Evolutionary conservation across 2,329 filamentous ascomycete species (phyloP), one percentile per base, ranked within the genome.

Genomic region (Colletotrichum tropicale): DNA sequence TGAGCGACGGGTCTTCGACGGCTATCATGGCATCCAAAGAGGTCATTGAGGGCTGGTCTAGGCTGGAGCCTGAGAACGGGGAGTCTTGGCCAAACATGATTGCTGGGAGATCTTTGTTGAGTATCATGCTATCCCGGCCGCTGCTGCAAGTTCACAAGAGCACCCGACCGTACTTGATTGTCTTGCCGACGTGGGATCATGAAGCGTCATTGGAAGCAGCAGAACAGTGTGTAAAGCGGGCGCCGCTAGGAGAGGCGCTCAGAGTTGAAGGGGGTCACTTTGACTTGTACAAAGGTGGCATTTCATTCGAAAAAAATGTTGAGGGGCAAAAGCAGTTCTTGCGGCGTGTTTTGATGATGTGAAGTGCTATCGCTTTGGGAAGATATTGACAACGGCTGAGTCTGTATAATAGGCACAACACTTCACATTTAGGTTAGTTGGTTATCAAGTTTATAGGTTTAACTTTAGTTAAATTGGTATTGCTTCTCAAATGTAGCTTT

Each of bases 121-220:
- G 60, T 28, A 71, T 74, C 21, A 21, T 74, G 38, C 6, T 52
- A 3, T 71, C 67, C 16, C 60, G 71, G 8, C 71, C 71, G 60
- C 18, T 74, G 61, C 8, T 61, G 15, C 67, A 71, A 12, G 36
- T 74, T 7, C 52, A 66, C 28, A 74, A 74, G 52, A 74, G 71
- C 6, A 38, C 61, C 15, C 60, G 61, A 6, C 71, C 71, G 9
- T 74, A 66, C 8, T 48, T 74, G 2, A n/a, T 74, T n/a, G 30
- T 74, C 43, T 56, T 74, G 8, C 67, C 71, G 8, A 74, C 71
- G 8, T 74, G 71, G 71, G 67, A 74, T n/a, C 61, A 74, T 28
- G 71, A 74, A 16, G 71, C 67, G 30, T 71, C 67, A 10, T 16
- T 74, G 34, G 48, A 52, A 18, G 71, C 71, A 3, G 71, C 71